Percentiles rank a stretch among this genome's conserved stretches.
phyloP scores from a whole-genome alignment of 2,329 filamentous ascomycete genomes.

The Endoconidiophora polonica region DNA sequence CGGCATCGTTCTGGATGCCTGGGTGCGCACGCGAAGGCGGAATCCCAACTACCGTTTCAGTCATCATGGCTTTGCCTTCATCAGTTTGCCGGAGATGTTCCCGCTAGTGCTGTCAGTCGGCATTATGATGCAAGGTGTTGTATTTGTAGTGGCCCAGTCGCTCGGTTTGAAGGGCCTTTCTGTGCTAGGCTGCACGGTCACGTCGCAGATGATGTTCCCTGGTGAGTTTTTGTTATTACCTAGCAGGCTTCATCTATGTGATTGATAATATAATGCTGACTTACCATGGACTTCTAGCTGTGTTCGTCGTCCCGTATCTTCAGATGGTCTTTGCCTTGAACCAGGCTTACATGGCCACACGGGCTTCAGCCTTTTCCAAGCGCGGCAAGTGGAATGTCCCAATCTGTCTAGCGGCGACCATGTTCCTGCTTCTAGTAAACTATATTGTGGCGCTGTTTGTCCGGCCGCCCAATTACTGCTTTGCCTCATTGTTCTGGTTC shows the following conservation, averaged over 20 bases:
- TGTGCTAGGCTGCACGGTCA: conserved; percentile 33
- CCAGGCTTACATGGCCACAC: conserved; percentile 37
- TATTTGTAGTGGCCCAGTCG: conserved; percentile 40
- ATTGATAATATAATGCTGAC: not conserved
- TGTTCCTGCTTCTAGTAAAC: conserved; percentile 34
- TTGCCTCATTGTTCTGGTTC: conserved; percentile 53
- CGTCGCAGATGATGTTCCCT: conserved; percentile 43
- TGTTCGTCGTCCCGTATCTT: conserved; percentile 50
- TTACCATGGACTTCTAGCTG: conserved; percentile 22
- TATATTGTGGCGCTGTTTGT: conserved; percentile 42
- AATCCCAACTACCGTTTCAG: conserved; percentile 23
- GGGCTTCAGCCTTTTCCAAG: conserved; percentile 36
- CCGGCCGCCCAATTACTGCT: conserved; percentile 42
- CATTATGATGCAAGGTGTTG: conserved; percentile 40
- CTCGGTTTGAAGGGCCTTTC: conserved; percentile 35
- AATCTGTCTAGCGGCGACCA: conserved; percentile 33
- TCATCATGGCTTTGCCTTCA: conserved; percentile 22
- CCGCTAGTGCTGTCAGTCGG: conserved; percentile 40
- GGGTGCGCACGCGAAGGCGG: conserved; percentile 27
- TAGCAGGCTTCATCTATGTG: not conserved
- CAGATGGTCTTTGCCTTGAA: conserved; percentile 51
- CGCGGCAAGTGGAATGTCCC: conserved; percentile 42
- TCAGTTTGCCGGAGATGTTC: conserved; percentile 32
- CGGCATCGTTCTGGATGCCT: conserved; percentile 41
- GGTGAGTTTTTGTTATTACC: conserved; percentile 24